Percentiles rank a stretch among this genome's conserved stretches.
Evolutionary conservation across 345 rosid genomes (phyloP).

Genomic region (Brassica cretica): DNA sequence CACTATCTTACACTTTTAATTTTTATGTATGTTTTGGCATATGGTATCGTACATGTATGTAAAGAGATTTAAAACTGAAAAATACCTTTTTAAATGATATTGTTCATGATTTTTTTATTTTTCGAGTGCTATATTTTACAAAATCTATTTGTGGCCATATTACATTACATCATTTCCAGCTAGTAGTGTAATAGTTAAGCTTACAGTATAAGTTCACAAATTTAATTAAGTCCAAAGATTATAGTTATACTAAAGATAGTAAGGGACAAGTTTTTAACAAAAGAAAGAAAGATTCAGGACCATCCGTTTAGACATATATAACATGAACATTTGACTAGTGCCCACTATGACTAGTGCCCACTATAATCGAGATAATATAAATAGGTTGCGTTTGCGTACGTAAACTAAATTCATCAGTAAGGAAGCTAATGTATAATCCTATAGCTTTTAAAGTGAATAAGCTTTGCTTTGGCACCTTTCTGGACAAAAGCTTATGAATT

Average conservation of each 20-base stretch:
- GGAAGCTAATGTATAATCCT: background rate
- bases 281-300: background rate
- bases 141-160: background rate
- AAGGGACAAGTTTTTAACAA: background rate
- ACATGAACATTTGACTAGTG: slow-evolving; percentile 10
- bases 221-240: background rate
- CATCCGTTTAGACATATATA: background rate
- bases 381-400: slow-evolving; percentile 30
- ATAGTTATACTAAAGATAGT: background rate
- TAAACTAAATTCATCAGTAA: slow-evolving; percentile 18
- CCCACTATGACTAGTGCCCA: slow-evolving; percentile 8
- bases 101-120: background rate
- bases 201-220: background rate
- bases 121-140: background rate
- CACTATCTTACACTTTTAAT: background rate
- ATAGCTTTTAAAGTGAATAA: background rate
- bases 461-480: slow-evolving; percentile 13
- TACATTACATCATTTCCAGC: background rate
- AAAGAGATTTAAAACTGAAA: background rate
- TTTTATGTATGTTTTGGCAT: background rate
- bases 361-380: background rate
- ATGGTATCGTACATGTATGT: slow-evolving; percentile 6
- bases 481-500: slow-evolving; percentile 18
- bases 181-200: background rate
- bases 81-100: background rate